Evolutionary conservation across 2,329 filamentous ascomycete species (phyloP).

Genomic region (Phyllosticta citrichinensis): DNA sequence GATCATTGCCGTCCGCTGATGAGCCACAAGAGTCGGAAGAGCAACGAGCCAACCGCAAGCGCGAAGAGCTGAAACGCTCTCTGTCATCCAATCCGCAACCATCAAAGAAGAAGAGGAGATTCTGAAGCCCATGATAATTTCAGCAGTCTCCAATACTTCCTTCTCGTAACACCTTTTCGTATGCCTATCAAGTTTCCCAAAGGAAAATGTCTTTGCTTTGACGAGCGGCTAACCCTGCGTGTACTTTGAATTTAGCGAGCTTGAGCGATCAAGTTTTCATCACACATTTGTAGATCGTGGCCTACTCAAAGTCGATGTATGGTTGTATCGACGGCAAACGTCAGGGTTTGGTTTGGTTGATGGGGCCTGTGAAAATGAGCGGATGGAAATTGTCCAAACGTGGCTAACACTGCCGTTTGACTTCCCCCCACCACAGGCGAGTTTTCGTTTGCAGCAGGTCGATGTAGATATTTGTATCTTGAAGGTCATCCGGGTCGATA

Average conservation of each 20-base stretch:
- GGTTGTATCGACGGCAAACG: neutral
- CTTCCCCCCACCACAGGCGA: neutral
- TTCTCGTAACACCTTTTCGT: no score
- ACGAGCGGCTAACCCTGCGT: no score
- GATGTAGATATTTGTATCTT: neutral
- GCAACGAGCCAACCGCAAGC: slow-evolving; percentile 45
- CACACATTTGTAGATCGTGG: neutral
- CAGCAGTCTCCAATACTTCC: neutral
- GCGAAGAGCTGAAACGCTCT: slow-evolving; percentile 46
- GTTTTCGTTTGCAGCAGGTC: neutral
- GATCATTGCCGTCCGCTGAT: neutral
- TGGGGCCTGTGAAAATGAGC: neutral
- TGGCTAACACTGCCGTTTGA: neutral
- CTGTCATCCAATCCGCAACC: slow-evolving; percentile 42
- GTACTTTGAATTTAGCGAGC: neutral
- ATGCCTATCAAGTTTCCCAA: no score
- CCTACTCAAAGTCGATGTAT: neutral
- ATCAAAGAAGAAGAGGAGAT: slow-evolving; percentile 45
- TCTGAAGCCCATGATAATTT: slow-evolving; percentile 23
- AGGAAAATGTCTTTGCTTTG: no score
- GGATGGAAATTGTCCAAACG: neutral
- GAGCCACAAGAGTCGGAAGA: slow-evolving; percentile 32
- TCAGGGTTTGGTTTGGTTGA: neutral
- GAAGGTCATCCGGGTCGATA: neutral
- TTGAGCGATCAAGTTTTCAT: neutral